Evolutionary conservation across 2,329 filamentous ascomycete species (phyloP), one percentile per base, ranked within the genome.

Genomic region (Magnaporthiopsis poae): DNA sequence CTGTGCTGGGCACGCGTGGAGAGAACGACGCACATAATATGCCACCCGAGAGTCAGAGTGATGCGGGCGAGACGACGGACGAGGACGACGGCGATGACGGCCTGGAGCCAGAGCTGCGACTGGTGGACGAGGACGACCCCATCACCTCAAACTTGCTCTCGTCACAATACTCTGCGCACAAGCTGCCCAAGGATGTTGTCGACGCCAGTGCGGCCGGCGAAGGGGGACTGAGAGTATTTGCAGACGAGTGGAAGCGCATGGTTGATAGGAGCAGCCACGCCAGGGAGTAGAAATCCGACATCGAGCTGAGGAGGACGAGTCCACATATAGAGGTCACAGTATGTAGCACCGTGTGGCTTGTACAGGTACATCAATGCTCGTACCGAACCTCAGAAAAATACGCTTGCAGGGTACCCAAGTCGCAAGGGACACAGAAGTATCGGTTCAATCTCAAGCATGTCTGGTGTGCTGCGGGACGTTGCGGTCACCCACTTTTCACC

Each of bases 151-250:
- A 90, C 71, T 96, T 97, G 74, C 88, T 86, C 70, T 90, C 90
- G 5, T 86, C 92, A 1, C 90, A 94, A 73, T 98, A 96, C 76
- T 96, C 92, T 69, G 94, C 95, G 3, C 94, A 98, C 75, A 99
- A 98, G 78, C 79, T 99, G 71, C 95, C 95, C 0, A 92, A 89
- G 75, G 95, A 99, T 71, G 92, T 98, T 2, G 93, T 97, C 3
- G 86, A 89, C 71, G 88, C 87, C 27, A 85, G 86, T 70, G 72
- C 84, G 70, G 84, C 84, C 0, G 90, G 90, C 3, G 86, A 90
- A 66, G 90, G 90, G 3, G 90, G 89, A 0, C 83, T 98, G 79
- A 84, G 88, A 68, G 92, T 96, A 77, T 93, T 95, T 78, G 86
- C 90, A 68, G 83, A 84, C 70, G 85, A 88, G 73, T 94, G 90